Conservation (phyloP, 352 stramenopile genomes). For the Plasmopara muralis region DNA sequence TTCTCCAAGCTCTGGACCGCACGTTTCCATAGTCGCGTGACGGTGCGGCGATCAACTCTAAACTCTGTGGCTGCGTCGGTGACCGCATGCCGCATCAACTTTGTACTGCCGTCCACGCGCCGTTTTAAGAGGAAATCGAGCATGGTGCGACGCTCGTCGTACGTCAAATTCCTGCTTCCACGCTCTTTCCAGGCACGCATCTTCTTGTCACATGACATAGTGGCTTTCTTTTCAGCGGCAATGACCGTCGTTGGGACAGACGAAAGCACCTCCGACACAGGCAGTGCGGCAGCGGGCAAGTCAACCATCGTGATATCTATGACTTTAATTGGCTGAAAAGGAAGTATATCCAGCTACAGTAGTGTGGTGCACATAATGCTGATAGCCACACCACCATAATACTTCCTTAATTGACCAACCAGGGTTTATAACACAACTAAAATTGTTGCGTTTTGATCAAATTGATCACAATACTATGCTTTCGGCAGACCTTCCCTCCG, state of each 20-base stretch:
- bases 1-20: conserved; percentile 33
- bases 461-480: too few species aligned
- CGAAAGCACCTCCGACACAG: conserved; percentile 3
- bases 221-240: background rate
- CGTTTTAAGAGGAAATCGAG: conserved; percentile 37
- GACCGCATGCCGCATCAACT: conserved; percentile 36
- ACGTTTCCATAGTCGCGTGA: conserved; percentile 39
- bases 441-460: too few species aligned
- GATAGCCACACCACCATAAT: conserved; percentile 1
- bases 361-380: conserved; percentile 13
- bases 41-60: conserved; percentile 32
- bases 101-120: conserved; percentile 26
- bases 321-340: conserved; percentile 18
- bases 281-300: conserved; percentile 2
- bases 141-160: conserved; percentile 36
- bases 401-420: background rate
- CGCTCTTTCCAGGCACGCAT: conserved; percentile 26
- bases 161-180: conserved; percentile 37
- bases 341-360: too few species aligned
- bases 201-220: conserved; percentile 15
- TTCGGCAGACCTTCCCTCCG: too few species aligned
- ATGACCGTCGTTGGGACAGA: conserved; percentile 3
- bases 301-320: conserved; percentile 16
- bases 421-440: too few species aligned
- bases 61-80: conserved; percentile 33